These are phyloP conservation scores for Pneumocystis canis DNA, from an alignment of 1,139 yeast species.

Conservation along the genomic window DNA sequence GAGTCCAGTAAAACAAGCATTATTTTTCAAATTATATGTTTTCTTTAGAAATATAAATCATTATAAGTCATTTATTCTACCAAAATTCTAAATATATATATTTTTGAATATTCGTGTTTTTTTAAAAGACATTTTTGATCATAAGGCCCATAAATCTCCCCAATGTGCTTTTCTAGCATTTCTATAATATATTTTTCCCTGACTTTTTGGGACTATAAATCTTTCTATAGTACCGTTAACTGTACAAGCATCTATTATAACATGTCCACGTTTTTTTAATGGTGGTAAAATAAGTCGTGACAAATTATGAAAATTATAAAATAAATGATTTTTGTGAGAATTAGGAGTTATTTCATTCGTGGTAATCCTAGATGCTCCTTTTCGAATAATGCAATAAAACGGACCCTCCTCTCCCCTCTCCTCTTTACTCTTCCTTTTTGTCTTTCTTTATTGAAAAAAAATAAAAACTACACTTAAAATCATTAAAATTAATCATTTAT, in stretches of 20 bases:
- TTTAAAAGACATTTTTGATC: background rate
- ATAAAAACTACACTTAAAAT: too few relatives aligned
- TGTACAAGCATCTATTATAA: constrained; percentile 64
- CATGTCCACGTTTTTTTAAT: constrained; percentile 67
- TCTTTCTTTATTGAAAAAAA: too few relatives aligned
- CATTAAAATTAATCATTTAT: too few relatives aligned
- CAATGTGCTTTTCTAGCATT: constrained; percentile 74
- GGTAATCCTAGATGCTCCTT: constrained; percentile 27
- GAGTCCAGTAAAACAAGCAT: too few relatives aligned
- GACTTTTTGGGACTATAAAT: constrained; percentile 74
- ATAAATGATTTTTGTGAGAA: constrained; percentile 23
- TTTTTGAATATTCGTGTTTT: too few relatives aligned
- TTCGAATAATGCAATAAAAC: constrained; percentile 58
- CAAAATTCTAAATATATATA: too few relatives aligned
- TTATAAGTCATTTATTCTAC: too few relatives aligned
- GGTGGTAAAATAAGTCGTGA: constrained; percentile 68
- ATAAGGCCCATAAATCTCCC: constrained; percentile 50
- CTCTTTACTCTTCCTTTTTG: too few relatives aligned
- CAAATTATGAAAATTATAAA: constrained; percentile 30
- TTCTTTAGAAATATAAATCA: too few relatives aligned
- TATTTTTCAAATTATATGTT: too few relatives aligned
- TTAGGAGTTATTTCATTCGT: constrained; percentile 2
- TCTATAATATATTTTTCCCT: constrained; percentile 55
- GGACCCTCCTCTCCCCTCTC: too few relatives aligned
- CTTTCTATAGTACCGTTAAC: constrained; percentile 47